Percentiles rank a stretch among this genome's conserved stretches.
Evolutionary conservation across 345 rosid genomes (phyloP).

Genomic region (Carallia brachiata): DNA sequence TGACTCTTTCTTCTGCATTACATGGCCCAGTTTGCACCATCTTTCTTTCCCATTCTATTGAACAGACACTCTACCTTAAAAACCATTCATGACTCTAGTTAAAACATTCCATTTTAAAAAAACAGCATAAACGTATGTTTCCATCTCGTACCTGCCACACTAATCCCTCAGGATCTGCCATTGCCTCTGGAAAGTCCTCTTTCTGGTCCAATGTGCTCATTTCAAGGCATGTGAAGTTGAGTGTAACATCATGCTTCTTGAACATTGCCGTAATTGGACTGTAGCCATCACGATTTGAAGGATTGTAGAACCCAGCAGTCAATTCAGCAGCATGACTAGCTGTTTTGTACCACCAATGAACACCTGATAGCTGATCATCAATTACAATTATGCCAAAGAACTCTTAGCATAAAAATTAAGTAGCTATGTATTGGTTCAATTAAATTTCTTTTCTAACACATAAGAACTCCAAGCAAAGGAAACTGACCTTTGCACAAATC

Average conservation of each 20-base stretch:
- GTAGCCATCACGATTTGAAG: constrained; percentile 88
- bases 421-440: neutral
- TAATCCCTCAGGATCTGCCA: constrained; percentile 80
- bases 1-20: too few relatives aligned
- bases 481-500: constrained; percentile 77
- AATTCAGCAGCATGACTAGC: constrained; percentile 93
- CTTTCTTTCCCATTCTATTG: neutral
- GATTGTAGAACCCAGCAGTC: constrained; percentile 89
- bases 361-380: constrained; percentile 76
- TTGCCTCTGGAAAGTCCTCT: constrained; percentile 51
- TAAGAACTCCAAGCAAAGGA: neutral
- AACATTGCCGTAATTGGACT: constrained; percentile 64
- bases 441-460: neutral
- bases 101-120: neutral
- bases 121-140: neutral
- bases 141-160: constrained; percentile 69
- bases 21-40: neutral
- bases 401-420: neutral
- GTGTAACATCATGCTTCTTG: constrained; percentile 69
- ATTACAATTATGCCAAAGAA: constrained; percentile 27
- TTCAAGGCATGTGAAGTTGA: constrained; percentile 64
- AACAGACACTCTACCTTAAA: constrained; percentile 1
- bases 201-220: constrained; percentile 51
- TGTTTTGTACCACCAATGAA: constrained; percentile 97
- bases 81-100: neutral